Evolutionary conservation across 768 basidiomycete genomes (phyloP), one percentile per base, ranked within the genome.

Genomic region (Strobilomyces echinocephalus): DNA sequence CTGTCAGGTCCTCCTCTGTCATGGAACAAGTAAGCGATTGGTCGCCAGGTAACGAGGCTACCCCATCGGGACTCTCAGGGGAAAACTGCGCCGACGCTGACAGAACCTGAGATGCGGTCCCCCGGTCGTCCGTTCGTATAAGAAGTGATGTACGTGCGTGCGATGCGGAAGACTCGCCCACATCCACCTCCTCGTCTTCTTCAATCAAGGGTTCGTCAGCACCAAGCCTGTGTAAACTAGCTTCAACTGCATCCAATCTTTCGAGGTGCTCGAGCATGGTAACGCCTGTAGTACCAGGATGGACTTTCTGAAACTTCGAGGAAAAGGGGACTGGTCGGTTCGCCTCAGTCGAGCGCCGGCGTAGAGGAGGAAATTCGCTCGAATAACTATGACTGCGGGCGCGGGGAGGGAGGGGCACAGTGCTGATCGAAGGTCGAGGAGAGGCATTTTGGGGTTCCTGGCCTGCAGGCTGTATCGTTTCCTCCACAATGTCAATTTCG

Each of bases 271-370:
- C 88, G 35, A 94, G 76, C 45, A 93, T 85, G 10, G 83, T 86
- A 24, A 93, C 90, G 11, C 91, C 91, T 0, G 89, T 92, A 28
- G 89, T 91, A 35, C 87, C 88, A 43, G 89, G 89, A 63, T 90
- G 87, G 33, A 91, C 84, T 45, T 84, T 80, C 63, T 87, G 82
- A 69, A 88, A 88, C 70, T 91, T 91, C n/a, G 84, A 80, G 12
- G 84, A 83, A 67, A 92, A 90, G 4, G 89, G 87, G 14, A 92
- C 85, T 0, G 91, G 90, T 33, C 91, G 79, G 18, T 82, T 77
- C 24, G 77, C 75, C 45, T 86, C 87, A 8, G 80, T 75, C 33
- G 85, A 84, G 39, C 77, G 77, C 40, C 85, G 76, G 28, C 81
- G 79, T 50, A 83, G 79, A 8, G 84, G 84, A 20, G 88, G 88